phyloP scores from a whole-genome alignment of 805 yeast species.

The Kurtzmaniella cleridarum region DNA sequence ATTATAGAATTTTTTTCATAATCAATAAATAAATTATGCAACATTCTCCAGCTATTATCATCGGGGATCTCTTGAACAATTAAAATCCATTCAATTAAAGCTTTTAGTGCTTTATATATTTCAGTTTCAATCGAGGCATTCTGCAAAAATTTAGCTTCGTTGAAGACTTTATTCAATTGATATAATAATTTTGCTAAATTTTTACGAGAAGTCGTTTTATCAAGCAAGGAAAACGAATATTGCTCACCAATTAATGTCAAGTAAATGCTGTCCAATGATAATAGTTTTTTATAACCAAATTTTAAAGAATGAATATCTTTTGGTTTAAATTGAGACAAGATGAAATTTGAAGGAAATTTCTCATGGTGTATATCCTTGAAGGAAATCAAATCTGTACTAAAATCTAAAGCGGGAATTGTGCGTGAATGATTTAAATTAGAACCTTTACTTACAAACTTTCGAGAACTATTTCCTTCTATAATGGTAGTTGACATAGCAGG shows the following conservation, averaged over 20 bases:
- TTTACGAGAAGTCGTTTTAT: slow-evolving; percentile 13
- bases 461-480: slow-evolving; percentile 30
- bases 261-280: neutral
- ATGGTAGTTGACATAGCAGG: slow-evolving; percentile 26
- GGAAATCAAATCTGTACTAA: too few species aligned
- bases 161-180: slow-evolving; percentile 13
- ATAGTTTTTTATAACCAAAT: slow-evolving; percentile 1
- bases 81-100: slow-evolving; percentile 26
- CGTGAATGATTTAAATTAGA: too few species aligned
- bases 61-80: slow-evolving; percentile 23
- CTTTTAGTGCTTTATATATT: slow-evolving; percentile 15
- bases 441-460: slow-evolving; percentile 8
- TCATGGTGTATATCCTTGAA: neutral
- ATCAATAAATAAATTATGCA: slow-evolving; percentile 10
- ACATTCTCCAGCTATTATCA: slow-evolving; percentile 11
- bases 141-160: slow-evolving; percentile 5
- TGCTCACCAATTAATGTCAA: slow-evolving; percentile 13
- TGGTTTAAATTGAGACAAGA: neutral
- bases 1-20: slow-evolving; percentile 4
- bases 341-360: slow-evolving; percentile 1
- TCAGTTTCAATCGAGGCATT: slow-evolving; percentile 6
- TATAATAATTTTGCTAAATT: slow-evolving; percentile 13
- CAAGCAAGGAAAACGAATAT: slow-evolving; percentile 21
- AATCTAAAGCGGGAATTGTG: too few species aligned
- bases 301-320: neutral